phyloP scores from a whole-genome alignment of 805 yeast species.

The Saturnispora kantuleensis region DNA sequence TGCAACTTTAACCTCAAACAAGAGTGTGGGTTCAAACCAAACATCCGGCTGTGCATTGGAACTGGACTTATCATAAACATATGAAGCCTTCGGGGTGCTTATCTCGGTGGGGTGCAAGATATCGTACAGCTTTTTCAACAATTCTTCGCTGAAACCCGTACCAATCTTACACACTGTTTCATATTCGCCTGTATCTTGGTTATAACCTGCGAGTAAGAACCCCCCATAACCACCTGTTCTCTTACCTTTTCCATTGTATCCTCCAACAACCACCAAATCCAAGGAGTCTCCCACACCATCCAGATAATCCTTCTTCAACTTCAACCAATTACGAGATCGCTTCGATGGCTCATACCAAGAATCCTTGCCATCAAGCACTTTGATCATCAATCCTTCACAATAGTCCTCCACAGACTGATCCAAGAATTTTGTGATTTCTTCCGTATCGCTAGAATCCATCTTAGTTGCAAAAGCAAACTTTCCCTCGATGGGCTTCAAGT shows the following conservation, averaged over 20 bases:
- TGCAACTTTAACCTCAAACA: conserved; percentile 87
- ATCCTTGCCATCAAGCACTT: conserved; percentile 71
- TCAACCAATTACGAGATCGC: conserved; percentile 91
- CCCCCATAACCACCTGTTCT: conserved; percentile 96
- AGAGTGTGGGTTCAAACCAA: conserved; percentile 82
- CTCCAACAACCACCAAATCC: conserved; percentile 90
- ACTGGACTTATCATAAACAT: conserved; percentile 49
- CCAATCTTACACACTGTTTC: conserved; percentile 97
- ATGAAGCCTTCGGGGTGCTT: conserved; percentile 52
- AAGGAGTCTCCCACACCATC: conserved; percentile 94
- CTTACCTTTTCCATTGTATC: conserved; percentile 87
- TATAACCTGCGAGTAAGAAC: conserved; percentile 80
- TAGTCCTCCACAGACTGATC: conserved; percentile 83
- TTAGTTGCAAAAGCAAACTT: conserved; percentile 73
- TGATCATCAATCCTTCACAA: conserved; percentile 96
- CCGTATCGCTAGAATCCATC: conserved; percentile 57
- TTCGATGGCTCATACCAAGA: conserved; percentile 90
- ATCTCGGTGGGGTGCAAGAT: conserved; percentile 55
- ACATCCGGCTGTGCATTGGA: conserved; percentile 78
- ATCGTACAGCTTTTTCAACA: conserved; percentile 49
- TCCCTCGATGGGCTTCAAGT: conserved; percentile 56
- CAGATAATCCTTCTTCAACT: conserved; percentile 87
- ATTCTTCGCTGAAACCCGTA: conserved; percentile 90
- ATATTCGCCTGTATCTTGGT: conserved; percentile 82
- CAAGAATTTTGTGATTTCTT: conserved; percentile 71